Conservation (phyloP, 805 yeast genomes). For the Myxozyma geophila region DNA sequence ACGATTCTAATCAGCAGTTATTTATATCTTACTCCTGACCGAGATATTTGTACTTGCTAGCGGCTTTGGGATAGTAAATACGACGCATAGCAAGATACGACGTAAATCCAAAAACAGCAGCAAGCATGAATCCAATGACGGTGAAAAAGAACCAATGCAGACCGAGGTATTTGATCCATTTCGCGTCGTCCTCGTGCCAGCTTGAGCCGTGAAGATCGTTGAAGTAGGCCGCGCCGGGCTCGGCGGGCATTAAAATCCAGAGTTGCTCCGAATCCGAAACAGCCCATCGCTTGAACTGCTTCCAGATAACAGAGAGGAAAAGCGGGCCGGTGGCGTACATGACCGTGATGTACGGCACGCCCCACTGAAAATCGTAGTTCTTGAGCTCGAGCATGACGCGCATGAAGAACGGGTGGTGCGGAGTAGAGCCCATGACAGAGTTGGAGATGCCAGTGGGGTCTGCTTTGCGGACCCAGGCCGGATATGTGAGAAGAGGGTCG, state of each 20-base stretch:
- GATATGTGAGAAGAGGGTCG: constrained; percentile 79
- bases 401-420: constrained; percentile 81
- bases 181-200: constrained; percentile 91
- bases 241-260: constrained; percentile 65
- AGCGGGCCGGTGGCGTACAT: constrained; percentile 94
- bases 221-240: constrained; percentile 66
- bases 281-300: constrained; percentile 73
- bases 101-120: constrained; percentile 33
- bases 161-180: constrained; percentile 71
- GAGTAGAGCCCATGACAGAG: constrained; percentile 90
- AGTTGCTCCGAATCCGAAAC: constrained; percentile 68
- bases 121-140: constrained; percentile 67
- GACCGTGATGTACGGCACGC: constrained; percentile 85
- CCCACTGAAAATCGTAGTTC: constrained; percentile 71
- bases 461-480: constrained; percentile 87
- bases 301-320: constrained; percentile 84
- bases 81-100: constrained; percentile 28
- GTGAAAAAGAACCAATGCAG: constrained; percentile 76
- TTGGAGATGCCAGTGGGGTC: constrained; percentile 89
- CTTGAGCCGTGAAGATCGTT: constrained; percentile 81
- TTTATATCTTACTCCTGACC: constrained; percentile 15
- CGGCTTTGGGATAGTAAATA: constrained; percentile 10
- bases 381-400: constrained; percentile 68
- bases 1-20: too few species aligned
- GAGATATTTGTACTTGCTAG: constrained; percentile 22